Conservation (phyloP, 2,329 filamentous ascomycete species). For the Daldinia sp. region DNA sequence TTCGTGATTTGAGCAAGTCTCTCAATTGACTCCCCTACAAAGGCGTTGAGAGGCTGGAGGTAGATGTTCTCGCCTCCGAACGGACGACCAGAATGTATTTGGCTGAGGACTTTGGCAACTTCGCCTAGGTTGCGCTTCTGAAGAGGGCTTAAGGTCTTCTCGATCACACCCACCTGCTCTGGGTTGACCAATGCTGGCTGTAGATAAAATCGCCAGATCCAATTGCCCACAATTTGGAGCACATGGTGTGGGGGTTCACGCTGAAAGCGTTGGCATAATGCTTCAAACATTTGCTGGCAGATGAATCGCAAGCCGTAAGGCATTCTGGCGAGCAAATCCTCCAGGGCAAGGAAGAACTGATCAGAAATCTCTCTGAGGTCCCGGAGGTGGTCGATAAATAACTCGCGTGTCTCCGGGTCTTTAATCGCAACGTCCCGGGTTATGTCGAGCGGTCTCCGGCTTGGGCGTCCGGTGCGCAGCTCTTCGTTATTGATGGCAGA, state of each 20-base stretch:
- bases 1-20: slow-evolving; percentile 81
- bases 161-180: slow-evolving; percentile 92
- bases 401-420: slow-evolving; percentile 89
- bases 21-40: slow-evolving; percentile 86
- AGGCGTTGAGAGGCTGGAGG: slow-evolving; percentile 92
- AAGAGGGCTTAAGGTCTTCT: slow-evolving; percentile 86
- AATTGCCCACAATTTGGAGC: slow-evolving; percentile 86
- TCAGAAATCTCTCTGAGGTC: slow-evolving; percentile 95
- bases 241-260: slow-evolving; percentile 81
- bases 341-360: slow-evolving; percentile 84
- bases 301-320: slow-evolving; percentile 93
- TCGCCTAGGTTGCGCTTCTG: slow-evolving; percentile 94
- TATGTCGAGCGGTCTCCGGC: slow-evolving; percentile 83
- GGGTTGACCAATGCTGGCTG: slow-evolving; percentile 90
- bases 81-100: slow-evolving; percentile 86
- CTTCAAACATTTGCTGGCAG: slow-evolving; percentile 85
- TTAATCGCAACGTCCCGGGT: slow-evolving; percentile 94
- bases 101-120: slow-evolving; percentile 90
- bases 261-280: slow-evolving; percentile 80
- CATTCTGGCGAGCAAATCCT: slow-evolving; percentile 87
- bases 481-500: slow-evolving; percentile 98
- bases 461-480: slow-evolving; percentile 87
- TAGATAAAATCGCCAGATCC: slow-evolving; percentile 95
- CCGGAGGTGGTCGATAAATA: slow-evolving; percentile 94
- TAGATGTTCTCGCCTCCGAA: slow-evolving; percentile 97